Percentiles rank a stretch among this genome's conserved stretches.
These are phyloP conservation scores for Saitozyma podzolica DNA, from an alignment of 768 basidiomycete species.

Conservation along the genomic window DNA sequence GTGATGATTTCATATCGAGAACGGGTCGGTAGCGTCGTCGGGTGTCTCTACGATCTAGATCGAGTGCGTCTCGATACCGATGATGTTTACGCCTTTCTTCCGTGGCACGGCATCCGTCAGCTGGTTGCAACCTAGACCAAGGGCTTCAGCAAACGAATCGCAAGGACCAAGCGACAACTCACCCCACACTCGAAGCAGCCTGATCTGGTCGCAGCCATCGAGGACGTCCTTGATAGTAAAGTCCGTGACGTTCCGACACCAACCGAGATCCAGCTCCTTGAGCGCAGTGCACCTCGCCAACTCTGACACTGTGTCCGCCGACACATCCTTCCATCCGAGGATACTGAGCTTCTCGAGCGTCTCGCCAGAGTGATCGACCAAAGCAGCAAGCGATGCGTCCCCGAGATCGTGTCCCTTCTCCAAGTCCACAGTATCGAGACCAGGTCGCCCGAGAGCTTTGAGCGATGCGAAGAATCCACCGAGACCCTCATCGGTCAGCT, in stretches of 20 bases:
- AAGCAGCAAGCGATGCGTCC: slow-evolving; percentile 60
- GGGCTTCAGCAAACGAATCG: not conserved
- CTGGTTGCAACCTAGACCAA: slow-evolving; percentile 45
- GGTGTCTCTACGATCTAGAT: slow-evolving; percentile 12
- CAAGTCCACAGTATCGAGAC: slow-evolving; percentile 58
- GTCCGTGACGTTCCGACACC: slow-evolving; percentile 79
- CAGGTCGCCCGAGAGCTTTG: slow-evolving; percentile 42
- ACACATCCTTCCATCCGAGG: slow-evolving; percentile 72
- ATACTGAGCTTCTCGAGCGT: slow-evolving; percentile 66
- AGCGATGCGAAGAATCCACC: slow-evolving; percentile 67
- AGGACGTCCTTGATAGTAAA: slow-evolving; percentile 73
- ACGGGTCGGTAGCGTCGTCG: no score
- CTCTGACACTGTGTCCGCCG: slow-evolving; percentile 56
- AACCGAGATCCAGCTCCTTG: slow-evolving; percentile 72
- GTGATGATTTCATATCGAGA: no score
- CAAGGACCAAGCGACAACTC: slow-evolving; percentile 24
- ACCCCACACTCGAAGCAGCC: slow-evolving; percentile 59
- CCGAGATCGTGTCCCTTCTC: slow-evolving; percentile 65
- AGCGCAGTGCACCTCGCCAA: slow-evolving; percentile 56
- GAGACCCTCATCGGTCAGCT: slow-evolving; percentile 71
- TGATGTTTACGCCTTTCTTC: slow-evolving; percentile 47
- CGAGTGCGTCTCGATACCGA: slow-evolving; percentile 48
- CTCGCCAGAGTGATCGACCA: slow-evolving; percentile 69
- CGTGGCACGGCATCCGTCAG: slow-evolving; percentile 49
- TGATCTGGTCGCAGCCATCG: slow-evolving; percentile 55